A percentile compares a stretch with the other conserved stretches of the same genome.
phyloP scores from a whole-genome alignment of 805 yeast genomes.

The Saccharomyces jurei region DNA sequence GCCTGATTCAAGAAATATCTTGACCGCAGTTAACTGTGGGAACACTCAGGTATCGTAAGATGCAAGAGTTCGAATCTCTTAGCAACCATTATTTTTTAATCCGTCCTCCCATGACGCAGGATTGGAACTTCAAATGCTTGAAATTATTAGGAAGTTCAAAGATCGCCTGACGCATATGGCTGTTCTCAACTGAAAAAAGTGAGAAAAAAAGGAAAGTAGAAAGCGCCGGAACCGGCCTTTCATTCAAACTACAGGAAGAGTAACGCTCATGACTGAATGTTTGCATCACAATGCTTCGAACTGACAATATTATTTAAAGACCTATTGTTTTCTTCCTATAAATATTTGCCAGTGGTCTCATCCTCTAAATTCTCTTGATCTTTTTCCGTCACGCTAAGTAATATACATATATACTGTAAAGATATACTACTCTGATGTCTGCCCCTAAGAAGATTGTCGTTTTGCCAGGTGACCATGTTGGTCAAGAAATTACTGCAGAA shows the following conservation, averaged over 20 bases:
- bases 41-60: conserved; percentile 13
- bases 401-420: not conserved
- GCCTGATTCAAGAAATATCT: conserved; percentile 11
- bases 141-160: not conserved
- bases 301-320: not conserved
- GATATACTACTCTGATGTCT: conserved; percentile 1
- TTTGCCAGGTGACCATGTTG: conserved; percentile 96
- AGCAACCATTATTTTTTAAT: conserved; percentile 9
- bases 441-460: conserved; percentile 64
- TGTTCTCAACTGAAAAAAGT: not conserved
- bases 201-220: not conserved
- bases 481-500: conserved; percentile 80
- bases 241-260: not conserved
- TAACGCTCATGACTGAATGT: not conserved
- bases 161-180: not conserved
- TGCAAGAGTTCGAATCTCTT: conserved; percentile 15
- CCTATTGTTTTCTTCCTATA: not conserved
- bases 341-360: not conserved
- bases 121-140: not conserved
- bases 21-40: conserved; percentile 4
- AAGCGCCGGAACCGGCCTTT: not conserved
- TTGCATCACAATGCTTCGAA: not conserved
- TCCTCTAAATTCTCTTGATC: not conserved
- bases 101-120: not conserved
- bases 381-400: not conserved